Base-by-base conservation (phyloP, 192 early-diverging fungal species). In the Backusella westeae region DNA sequence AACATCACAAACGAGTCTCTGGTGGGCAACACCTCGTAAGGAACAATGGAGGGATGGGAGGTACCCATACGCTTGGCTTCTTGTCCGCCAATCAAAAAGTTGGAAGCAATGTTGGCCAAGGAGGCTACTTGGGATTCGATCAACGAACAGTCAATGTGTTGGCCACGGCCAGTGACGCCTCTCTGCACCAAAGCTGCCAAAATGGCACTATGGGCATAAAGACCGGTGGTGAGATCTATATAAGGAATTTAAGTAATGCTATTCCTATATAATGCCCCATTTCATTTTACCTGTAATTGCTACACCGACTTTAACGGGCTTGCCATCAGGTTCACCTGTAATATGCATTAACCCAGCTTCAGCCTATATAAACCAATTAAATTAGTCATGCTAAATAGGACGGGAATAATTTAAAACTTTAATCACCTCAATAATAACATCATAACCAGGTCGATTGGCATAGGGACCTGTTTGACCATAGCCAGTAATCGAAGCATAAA, bases 271-370 rank as follows among this genome's bases (percentile, higher is more conserved):
- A 29, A 63, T 63, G 4, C 29, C 34, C 15, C 41, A 42, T 41
- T 46, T 72, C 32, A 32, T 32, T 32, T 88, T 89, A 88, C 93
- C 94, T 65, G 95, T 97, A n/a, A 99, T 95, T 0, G 97, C 97
- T 0, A 99, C 97, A 44, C 97, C 97, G 1, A 97, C 94, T 79
- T 99, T 99, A 63, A 97, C 97, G 0, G 96, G 96, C 52, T 84
- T 59, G 0, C 96, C 92, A 77, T 89, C 81, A 29, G 87, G 86
- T 75, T 97, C 96, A 17, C 96, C 97, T 5, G 97, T 99, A 42
- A 99, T 99, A 79, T 96, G 91, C 96, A 99, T 99, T 34, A 99
- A 71, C 21, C 97, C 97, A 21, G 93, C 96, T 78, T 97, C 95
- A 7, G 91, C 94, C 82, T 87, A 42, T 87, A 38, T 41, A 29